Evolutionary conservation across 2,329 filamentous ascomycete species (phyloP).

Genomic region (Colletotrichum godetiae): DNA sequence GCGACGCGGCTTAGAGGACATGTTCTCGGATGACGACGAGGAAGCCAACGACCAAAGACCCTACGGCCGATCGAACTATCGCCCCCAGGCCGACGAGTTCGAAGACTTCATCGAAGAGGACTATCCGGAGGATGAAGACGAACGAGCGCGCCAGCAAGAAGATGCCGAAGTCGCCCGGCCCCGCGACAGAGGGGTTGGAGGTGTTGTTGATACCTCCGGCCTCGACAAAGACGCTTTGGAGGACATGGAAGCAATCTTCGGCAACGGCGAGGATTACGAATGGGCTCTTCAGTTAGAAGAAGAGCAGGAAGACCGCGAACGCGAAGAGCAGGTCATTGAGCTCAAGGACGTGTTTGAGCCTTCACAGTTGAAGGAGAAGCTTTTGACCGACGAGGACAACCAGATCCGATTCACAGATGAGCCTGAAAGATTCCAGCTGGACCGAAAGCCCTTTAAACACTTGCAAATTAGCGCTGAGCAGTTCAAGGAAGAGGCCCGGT

Average conservation of each 20-base stretch:
- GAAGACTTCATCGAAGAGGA: conserved; percentile 98
- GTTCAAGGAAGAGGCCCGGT: conserved; percentile 88
- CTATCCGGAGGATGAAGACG: conserved; percentile 87
- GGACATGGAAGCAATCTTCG: conserved; percentile 91
- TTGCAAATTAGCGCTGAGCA: conserved; percentile 85
- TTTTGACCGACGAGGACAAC: conserved; percentile 96
- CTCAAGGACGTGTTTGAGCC: conserved; percentile 99
- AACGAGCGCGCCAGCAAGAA: conserved; percentile 79
- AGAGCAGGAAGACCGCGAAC: conserved; percentile 81
- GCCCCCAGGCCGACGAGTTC: conserved; percentile 80
- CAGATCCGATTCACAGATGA: conserved; percentile 88
- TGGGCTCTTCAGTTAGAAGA: conserved; percentile 94
- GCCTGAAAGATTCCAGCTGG: conserved; percentile 93
- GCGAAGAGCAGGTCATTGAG: conserved; percentile 86
- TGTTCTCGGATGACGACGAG: conserved; percentile 96
- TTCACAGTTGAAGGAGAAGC: conserved; percentile 91
- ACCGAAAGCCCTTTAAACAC: conserved; percentile 88
- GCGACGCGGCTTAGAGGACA: conserved; percentile 84
- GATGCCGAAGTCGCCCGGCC: conserved; percentile 91
- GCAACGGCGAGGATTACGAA: conserved; percentile 93
- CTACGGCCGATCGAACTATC: conserved; percentile 64
- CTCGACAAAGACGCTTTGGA: conserved; percentile 93
- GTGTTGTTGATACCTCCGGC: conserved; percentile 82
- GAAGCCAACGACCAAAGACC: conserved; percentile 68
- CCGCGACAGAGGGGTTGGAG: conserved; percentile 74